Evolutionary conservation across 2,329 filamentous ascomycete genomes (phyloP).

Genomic region (Polytolypa hystricis): DNA sequence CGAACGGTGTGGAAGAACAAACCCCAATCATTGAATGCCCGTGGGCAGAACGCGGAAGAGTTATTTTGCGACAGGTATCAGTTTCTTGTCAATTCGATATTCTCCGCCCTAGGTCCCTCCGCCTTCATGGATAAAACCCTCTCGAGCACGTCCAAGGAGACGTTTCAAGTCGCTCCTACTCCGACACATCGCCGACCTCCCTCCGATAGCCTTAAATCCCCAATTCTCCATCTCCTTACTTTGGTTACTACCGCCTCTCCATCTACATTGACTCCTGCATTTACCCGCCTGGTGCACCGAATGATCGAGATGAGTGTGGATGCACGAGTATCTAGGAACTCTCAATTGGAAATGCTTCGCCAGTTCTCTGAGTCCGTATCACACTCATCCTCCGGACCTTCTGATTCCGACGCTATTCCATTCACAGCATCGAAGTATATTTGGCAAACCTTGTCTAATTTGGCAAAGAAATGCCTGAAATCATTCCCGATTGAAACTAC

Average conservation of each 20-base stretch:
- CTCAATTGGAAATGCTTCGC: slow-evolving; percentile 27
- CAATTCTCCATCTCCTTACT: slow-evolving; percentile 30
- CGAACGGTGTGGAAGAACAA: slow-evolving; percentile 58
- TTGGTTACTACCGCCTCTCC: slow-evolving; percentile 19
- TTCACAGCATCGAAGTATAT: slow-evolving; percentile 18
- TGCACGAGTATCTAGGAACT: slow-evolving; percentile 23
- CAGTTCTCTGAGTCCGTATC: slow-evolving; percentile 23
- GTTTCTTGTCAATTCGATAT: slow-evolving; percentile 41
- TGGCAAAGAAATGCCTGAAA: slow-evolving; percentile 30
- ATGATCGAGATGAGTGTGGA: slow-evolving; percentile 25
- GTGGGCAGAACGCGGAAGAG: slow-evolving; percentile 18
- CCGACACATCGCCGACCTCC: slow-evolving; percentile 23
- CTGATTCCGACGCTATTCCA: slow-evolving; percentile 1
- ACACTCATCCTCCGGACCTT: slow-evolving; percentile 1
- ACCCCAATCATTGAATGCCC: slow-evolving; percentile 27
- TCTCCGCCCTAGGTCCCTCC: slow-evolving; percentile 39
- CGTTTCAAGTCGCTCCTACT: slow-evolving; percentile 37
- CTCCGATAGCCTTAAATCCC: slow-evolving; percentile 21
- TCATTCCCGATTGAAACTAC: slow-evolving; percentile 23
- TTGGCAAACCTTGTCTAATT: slow-evolving; percentile 27
- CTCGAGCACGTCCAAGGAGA: slow-evolving; percentile 43
- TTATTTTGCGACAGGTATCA: slow-evolving; percentile 39
- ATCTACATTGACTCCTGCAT: slow-evolving; percentile 16
- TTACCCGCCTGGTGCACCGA: slow-evolving; percentile 19
- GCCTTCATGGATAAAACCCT: slow-evolving; percentile 41